These are phyloP conservation scores for Pseudognaphalium luteoalbum DNA, from an alignment of 129 eudicot species.

Conservation along the genomic window DNA sequence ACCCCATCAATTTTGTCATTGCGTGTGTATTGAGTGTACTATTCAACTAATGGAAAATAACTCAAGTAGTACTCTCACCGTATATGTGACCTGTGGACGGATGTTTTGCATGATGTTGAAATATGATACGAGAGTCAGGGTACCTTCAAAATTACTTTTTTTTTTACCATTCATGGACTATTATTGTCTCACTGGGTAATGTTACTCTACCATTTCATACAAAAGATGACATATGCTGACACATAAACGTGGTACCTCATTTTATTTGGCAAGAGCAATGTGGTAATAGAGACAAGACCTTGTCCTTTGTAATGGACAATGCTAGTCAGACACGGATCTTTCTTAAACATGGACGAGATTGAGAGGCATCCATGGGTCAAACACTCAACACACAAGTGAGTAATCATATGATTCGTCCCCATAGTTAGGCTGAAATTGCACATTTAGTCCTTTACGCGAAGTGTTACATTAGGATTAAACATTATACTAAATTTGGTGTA, in stretches of 20 bases:
- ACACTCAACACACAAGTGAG: not conserved
- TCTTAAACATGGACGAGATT: slow-evolving; percentile 6
- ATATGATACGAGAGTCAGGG: too few species aligned
- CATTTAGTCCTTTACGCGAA: too few species aligned
- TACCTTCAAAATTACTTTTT: too few species aligned
- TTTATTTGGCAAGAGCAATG: slow-evolving; percentile 9
- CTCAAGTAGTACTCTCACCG: too few species aligned
- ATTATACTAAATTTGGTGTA: too few species aligned
- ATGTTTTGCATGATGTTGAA: too few species aligned
- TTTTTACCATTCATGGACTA: too few species aligned
- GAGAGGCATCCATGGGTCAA: slow-evolving; percentile 21
- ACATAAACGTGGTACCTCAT: not conserved
- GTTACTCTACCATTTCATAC: not conserved
- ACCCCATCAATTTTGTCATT: not conserved
- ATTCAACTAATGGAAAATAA: too few species aligned
- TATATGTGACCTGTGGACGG: too few species aligned
- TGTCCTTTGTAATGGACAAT: slow-evolving; percentile 14
- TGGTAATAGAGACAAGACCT: not conserved
- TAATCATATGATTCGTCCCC: not conserved
- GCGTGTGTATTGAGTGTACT: not conserved
- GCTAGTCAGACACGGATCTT: not conserved
- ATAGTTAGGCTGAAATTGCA: not conserved
- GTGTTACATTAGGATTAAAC: too few species aligned
- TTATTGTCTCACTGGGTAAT: not conserved
- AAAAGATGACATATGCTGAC: not conserved